These are phyloP conservation scores for Cystobasidium tubakii DNA, from an alignment of 768 basidiomycete genomes.

Conservation along the genomic window DNA sequence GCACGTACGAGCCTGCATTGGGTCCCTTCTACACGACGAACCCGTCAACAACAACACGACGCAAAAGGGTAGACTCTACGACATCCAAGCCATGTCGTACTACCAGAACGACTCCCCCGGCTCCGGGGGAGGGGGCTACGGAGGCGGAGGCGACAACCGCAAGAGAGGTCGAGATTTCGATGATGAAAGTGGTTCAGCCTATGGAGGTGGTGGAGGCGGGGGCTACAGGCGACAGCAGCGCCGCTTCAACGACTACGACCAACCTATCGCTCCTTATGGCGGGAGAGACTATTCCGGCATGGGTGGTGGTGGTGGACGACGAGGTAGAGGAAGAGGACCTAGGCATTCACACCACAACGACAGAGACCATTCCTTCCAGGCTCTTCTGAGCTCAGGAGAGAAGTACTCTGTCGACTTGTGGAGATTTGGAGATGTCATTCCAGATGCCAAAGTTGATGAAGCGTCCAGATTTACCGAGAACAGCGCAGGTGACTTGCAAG, in stretches of 20 bases:
- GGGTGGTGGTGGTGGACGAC: slow-evolving; percentile 8
- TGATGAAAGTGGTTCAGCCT: not conserved
- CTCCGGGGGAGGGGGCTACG: not conserved
- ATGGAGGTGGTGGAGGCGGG: slow-evolving; percentile 5
- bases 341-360: not conserved
- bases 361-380: not conserved
- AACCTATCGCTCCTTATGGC: slow-evolving; percentile 5
- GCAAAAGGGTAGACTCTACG: not conserved
- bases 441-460: slow-evolving; percentile 6
- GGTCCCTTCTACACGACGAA: too few relatives aligned
- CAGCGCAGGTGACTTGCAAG: slow-evolving; percentile 6
- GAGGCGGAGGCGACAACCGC: slow-evolving; percentile 1
- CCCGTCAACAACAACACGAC: not conserved
- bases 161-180: slow-evolving; percentile 25
- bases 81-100: not conserved
- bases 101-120: not conserved
- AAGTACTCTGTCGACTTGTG: slow-evolving; percentile 31
- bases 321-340: slow-evolving; percentile 12
- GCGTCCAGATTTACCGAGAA: not conserved
- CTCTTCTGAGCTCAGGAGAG: slow-evolving; percentile 20
- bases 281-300: slow-evolving; percentile 7
- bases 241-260: slow-evolving; percentile 20
- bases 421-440: slow-evolving; percentile 13
- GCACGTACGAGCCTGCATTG: too few relatives aligned
- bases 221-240: not conserved